Evolutionary conservation across 768 basidiomycete species (phyloP), one percentile per base, ranked within the genome.

Genomic region (Termitomyces sp.): DNA sequence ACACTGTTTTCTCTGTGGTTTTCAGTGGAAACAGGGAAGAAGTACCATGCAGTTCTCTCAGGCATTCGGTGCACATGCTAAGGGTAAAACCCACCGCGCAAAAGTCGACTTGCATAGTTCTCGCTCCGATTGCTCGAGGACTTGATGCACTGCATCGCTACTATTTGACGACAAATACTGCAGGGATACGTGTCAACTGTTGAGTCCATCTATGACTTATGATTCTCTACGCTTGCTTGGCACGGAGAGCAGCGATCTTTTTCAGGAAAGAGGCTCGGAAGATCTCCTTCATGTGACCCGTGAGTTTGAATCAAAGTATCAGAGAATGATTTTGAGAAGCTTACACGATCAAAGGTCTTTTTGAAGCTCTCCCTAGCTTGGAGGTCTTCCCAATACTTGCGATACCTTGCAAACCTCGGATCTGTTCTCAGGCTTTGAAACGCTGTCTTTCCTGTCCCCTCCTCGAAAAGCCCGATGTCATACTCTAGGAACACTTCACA

Each of bases 331-430:
- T 16, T 8, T 33, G 13, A 18, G 18, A 2, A 20, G 38, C 51
- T 52, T 40, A 52, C 51, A 52, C 35, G 51, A 38, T 40, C 36
- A 18, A 52, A 52, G 12, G 84, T 87, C 26, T 73, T 69, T 63
- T 78, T 77, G 68, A 81, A 79, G 64, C 83, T 87, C 26, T 78
- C 75, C 64, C 86, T 77, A 2, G 69, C 75, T 63, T 77, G 75
- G 32, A 87, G 55, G 28, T 77, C 79, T 8, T 71, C 67, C 26
- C 70, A 71, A 64, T 87, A 88, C 61, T 77, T 71, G 48, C 72
- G 70, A 60, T 84, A 76, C 50, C 81, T 75, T 16, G 71, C 77
- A 60, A 79, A 86, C 63, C 80, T 80, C 3, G 76, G 66, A 40
- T 78, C 76, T 5, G 53, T 65, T 54, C 73, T 71, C 54, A 87